These are phyloP conservation scores for Phytophthora melonis DNA, from an alignment of 352 stramenopile genomes.

Conservation along the genomic window DNA sequence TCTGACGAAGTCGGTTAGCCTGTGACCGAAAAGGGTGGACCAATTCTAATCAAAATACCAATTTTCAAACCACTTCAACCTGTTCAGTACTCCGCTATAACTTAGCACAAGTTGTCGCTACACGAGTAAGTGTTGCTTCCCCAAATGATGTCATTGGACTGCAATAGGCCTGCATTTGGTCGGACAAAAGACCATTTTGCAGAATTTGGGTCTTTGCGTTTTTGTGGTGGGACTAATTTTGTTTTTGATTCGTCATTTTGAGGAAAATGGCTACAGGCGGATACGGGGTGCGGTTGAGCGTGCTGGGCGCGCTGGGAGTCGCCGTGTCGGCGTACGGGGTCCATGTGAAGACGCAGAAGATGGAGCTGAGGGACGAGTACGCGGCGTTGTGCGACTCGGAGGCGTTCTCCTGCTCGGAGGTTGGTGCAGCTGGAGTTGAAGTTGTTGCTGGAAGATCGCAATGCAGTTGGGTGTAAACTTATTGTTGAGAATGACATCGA, in stretches of 20 bases:
- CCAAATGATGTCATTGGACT: too few relatives aligned
- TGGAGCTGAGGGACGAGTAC: slow-evolving; percentile 43
- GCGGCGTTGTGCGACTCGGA: slow-evolving; percentile 63
- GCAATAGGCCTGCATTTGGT: too few relatives aligned
- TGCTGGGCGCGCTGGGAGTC: slow-evolving; percentile 38
- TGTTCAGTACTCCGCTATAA: too few relatives aligned
- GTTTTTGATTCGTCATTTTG: neutral
- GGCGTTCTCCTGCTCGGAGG: slow-evolving; percentile 65
- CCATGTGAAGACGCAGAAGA: slow-evolving; percentile 64
- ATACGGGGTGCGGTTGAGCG: slow-evolving; percentile 14
- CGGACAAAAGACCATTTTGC: too few relatives aligned
- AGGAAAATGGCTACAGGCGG: too few relatives aligned
- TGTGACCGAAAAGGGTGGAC: too few relatives aligned
- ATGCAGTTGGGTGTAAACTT: neutral
- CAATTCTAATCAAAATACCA: too few relatives aligned
- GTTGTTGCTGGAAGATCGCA: neutral
- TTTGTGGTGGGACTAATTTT: neutral
- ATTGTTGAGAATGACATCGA: neutral
- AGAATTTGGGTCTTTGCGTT: too few relatives aligned
- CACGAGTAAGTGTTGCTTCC: too few relatives aligned
- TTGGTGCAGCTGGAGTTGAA: slow-evolving; percentile 9
- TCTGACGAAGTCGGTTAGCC: too few relatives aligned
- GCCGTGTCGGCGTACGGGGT: slow-evolving; percentile 48
- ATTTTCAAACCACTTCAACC: too few relatives aligned
- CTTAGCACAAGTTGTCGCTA: too few relatives aligned